These are phyloP conservation scores for Adansonia digitata DNA, from an alignment of 345 rosid genomes.

Conservation along the genomic window DNA sequence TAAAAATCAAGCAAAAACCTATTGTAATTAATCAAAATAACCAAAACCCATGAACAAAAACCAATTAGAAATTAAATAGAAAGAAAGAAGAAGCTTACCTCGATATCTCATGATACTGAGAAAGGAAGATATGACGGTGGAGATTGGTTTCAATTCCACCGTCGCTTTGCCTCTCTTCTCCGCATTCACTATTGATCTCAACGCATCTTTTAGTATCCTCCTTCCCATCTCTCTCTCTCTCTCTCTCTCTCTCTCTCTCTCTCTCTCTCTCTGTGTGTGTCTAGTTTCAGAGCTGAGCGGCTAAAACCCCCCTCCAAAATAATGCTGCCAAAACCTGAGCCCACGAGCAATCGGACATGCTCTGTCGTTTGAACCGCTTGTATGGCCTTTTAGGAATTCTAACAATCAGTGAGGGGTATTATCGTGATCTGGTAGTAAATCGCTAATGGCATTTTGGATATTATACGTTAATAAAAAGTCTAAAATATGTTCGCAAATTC, in stretches of 20 bases:
- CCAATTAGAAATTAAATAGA: not conserved
- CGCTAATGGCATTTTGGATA: no score
- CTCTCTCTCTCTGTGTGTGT: no score
- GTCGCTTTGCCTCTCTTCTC: constrained; percentile 79
- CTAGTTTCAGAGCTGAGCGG: not conserved
- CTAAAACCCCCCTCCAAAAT: not conserved
- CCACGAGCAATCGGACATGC: no score
- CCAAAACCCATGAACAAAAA: not conserved
- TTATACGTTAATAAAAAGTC: no score
- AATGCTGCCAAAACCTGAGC: not conserved
- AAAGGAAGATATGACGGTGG: constrained; percentile 85
- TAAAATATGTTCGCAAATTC: no score
- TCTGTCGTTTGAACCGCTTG: no score
- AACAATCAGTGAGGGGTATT: no score
- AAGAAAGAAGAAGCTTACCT: constrained; percentile 31
- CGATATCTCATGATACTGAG: constrained; percentile 76
- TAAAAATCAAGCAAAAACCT: not conserved
- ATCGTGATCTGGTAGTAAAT: no score
- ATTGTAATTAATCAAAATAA: not conserved
- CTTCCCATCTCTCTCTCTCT: constrained; percentile 62
- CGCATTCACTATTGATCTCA: constrained; percentile 86
- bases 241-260: not conserved
- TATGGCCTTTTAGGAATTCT: no score
- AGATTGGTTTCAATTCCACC: constrained; percentile 77
- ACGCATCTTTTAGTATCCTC: constrained; percentile 77